Conservation (phyloP, 2,329 filamentous ascomycete genomes). For the Claviceps arundinis region DNA sequence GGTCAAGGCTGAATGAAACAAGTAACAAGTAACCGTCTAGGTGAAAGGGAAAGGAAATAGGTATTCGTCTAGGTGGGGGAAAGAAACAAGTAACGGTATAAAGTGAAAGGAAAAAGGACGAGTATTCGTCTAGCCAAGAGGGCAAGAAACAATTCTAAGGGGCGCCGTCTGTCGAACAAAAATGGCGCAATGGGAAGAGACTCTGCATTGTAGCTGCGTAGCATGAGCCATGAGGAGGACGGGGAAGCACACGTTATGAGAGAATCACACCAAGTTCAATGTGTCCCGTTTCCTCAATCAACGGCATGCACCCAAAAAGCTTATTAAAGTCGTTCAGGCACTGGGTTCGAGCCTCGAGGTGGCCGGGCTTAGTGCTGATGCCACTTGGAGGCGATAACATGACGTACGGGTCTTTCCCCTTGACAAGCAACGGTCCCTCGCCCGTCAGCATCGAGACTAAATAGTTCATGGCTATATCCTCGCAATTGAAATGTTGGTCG, state of each 20-base stretch:
- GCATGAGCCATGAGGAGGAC: no score
- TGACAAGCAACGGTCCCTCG: slow-evolving; percentile 21
- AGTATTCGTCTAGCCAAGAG: no score
- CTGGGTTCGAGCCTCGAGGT: slow-evolving; percentile 19
- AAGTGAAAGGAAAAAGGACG: no score
- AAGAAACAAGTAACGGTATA: no score
- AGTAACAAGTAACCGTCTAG: no score
- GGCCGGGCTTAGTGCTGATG: slow-evolving; percentile 20
- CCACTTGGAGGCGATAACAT: slow-evolving; percentile 19
- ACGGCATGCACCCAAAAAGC: slow-evolving; percentile 22
- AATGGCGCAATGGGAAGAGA: neutral
- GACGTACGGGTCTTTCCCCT: slow-evolving; percentile 18
- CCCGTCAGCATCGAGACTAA: slow-evolving; percentile 21
- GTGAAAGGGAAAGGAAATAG: no score
- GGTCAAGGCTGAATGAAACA: no score
- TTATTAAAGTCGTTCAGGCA: slow-evolving; percentile 23
- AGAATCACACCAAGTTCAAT: slow-evolving; percentile 20
- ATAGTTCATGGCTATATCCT: slow-evolving; percentile 27
- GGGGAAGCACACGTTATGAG: slow-evolving; percentile 7
- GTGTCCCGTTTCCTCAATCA: slow-evolving; percentile 20
- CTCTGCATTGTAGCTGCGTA: neutral
- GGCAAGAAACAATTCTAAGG: no score
- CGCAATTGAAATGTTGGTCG: slow-evolving; percentile 26
- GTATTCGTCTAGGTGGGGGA: no score
- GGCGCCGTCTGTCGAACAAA: neutral